Evolutionary conservation across 495 filamentous ascomycete genomes (phyloP), one percentile per base, ranked within the genome.

Genomic region (Jackrogersella minutella): DNA sequence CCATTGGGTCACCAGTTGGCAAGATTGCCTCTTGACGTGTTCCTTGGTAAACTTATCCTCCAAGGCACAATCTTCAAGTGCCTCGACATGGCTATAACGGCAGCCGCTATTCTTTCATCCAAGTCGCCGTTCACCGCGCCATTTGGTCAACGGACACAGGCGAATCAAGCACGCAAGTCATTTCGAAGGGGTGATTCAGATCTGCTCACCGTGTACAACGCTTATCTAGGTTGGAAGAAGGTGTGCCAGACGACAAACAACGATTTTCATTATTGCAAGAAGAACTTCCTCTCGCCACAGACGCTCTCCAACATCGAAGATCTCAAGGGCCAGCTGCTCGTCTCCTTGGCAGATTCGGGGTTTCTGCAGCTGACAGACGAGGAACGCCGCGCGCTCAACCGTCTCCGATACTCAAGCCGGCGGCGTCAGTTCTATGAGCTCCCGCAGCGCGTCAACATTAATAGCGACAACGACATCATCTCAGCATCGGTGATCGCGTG

Each of bases 61-160:
- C 82, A 94, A 22, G 92, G 91, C 0, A 84, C 84, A 1, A 86
- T 94, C 58, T 97, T 96, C 81, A 89, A 90, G 64, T 97, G 93
- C 70, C 83, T 99, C 0, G 95, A 98, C 78, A 92, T 91, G 62
- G 85, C 89, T 13, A 82, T 97, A 58, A 97, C 92, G 13, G 91
- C 96, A 58, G 95, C 95, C 1, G 94, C 95, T 1, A 92, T 96
- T 40, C 74, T 99, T 11, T 96, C 93, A 1, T 96, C 93, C 14
- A 99, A 97, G 75, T 96, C 93, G 1, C 95, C 94, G 0, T 99
- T 99, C 71, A 82, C 91, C 2, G 89, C 90, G 17, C 88, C 93
- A 0, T 90, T 97, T 72, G 93, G 92, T 1, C 89, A 92, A 13
- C 87, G 89, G 47, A 82, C 83, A 14, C 92, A 95, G 69, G 92